A percentile compares a stretch with the other conserved stretches of the same genome.
Conservation (phyloP, 164 flowering plant species). For the Liriodendron chinense region DNA sequence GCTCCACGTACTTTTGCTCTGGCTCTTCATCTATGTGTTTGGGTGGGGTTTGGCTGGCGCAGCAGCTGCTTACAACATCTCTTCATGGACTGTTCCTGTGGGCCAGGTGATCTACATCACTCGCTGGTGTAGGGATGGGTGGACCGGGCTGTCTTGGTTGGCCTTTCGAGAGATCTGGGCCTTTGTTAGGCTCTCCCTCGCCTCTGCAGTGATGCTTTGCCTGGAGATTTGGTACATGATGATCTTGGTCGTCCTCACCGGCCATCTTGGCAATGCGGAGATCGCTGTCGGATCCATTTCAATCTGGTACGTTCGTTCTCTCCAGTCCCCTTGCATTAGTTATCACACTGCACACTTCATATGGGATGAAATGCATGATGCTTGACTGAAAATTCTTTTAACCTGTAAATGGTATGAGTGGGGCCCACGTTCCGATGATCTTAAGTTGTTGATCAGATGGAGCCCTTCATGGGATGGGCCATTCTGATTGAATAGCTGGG, state of each 20-base stretch:
- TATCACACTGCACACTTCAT: too few relatives aligned
- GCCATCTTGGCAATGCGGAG: slow-evolving; percentile 63
- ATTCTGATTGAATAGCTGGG: too few relatives aligned
- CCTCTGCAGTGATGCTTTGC: slow-evolving; percentile 89
- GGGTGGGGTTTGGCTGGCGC: slow-evolving; percentile 71
- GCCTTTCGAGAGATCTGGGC: slow-evolving; percentile 78
- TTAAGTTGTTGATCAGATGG: too few relatives aligned
- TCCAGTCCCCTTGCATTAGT: too few relatives aligned
- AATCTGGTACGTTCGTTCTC: slow-evolving; percentile 52
- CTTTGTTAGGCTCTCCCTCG: slow-evolving; percentile 70
- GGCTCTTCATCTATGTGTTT: slow-evolving; percentile 48
- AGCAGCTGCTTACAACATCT: slow-evolving; percentile 62
- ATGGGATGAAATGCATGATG: too few relatives aligned
- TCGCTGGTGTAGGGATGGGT: slow-evolving; percentile 69
- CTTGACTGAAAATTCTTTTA: too few relatives aligned
- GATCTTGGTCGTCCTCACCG: slow-evolving; percentile 59
- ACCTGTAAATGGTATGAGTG: too few relatives aligned
- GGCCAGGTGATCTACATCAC: slow-evolving; percentile 67
- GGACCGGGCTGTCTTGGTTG: slow-evolving; percentile 76
- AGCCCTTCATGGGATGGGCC: too few relatives aligned
- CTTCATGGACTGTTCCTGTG: slow-evolving; percentile 59
- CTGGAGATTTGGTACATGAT: slow-evolving; percentile 83
- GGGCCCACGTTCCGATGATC: too few relatives aligned
- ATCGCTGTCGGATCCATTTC: slow-evolving; percentile 81
- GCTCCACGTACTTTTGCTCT: slow-evolving; percentile 36